These are phyloP conservation scores for Debaryomyces castellii DNA, from an alignment of 805 yeast species.

Conservation along the genomic window DNA sequence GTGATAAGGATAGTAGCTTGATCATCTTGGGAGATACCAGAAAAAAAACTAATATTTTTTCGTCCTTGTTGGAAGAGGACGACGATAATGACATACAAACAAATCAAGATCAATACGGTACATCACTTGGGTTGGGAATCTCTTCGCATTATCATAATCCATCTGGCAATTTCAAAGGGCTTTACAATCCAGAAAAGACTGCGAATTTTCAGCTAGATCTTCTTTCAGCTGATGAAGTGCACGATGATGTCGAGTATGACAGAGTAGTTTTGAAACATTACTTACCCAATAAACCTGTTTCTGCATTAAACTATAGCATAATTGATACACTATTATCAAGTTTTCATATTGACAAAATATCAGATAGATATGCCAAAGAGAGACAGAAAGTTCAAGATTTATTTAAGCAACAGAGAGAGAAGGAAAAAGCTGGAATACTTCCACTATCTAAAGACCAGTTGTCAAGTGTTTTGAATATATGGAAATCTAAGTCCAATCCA, in stretches of 20 bases:
- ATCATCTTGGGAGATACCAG: slow-evolving; percentile 3
- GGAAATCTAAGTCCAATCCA: slow-evolving; percentile 8
- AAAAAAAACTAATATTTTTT: slow-evolving; percentile 1
- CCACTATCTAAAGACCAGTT: slow-evolving; percentile 12
- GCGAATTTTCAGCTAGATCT: neutral
- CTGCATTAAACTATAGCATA: slow-evolving; percentile 15
- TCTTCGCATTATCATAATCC: neutral
- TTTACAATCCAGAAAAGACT: neutral
- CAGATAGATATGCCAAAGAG: slow-evolving; percentile 5
- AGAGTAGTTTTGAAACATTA: slow-evolving; percentile 16
- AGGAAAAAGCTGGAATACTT: slow-evolving; percentile 6
- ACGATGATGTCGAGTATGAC: slow-evolving; percentile 15
- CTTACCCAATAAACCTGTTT: slow-evolving; percentile 16
- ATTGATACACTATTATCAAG: slow-evolving; percentile 14
- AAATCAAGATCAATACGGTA: slow-evolving; percentile 7
- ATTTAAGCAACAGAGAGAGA: slow-evolving; percentile 11
- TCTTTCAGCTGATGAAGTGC: neutral
- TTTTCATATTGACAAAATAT: slow-evolving; percentile 6
- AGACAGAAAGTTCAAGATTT: slow-evolving; percentile 4
- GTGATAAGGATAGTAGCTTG: slow-evolving; percentile 5
- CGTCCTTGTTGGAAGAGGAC: neutral
- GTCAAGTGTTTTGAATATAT: slow-evolving; percentile 9
- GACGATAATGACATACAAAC: neutral
- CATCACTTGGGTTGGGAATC: neutral
- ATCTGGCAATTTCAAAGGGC: neutral